These are phyloP conservation scores for Boletus huronensis DNA, from an alignment of 768 basidiomycete species.

Conservation along the genomic window DNA sequence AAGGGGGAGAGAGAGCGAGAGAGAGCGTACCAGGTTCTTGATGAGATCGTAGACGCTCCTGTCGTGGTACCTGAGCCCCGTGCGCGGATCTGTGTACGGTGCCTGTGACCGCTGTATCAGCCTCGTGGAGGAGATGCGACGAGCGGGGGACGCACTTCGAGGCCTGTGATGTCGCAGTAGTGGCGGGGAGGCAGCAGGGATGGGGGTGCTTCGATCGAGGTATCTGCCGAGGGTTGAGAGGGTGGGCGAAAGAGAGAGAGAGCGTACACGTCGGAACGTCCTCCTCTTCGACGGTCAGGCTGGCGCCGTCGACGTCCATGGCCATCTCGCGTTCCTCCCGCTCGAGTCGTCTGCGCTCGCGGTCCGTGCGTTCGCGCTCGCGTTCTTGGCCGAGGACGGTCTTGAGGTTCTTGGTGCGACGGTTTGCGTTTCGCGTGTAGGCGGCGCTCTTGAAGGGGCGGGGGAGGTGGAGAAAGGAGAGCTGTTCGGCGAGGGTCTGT, in stretches of 20 bases:
- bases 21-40: conserved; percentile 56
- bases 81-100: conserved; percentile 80
- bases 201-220: conserved; percentile 81
- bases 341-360: conserved; percentile 54
- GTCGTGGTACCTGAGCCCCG: conserved; percentile 78
- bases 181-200: conserved; percentile 72
- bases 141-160: conserved; percentile 51
- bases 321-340: conserved; percentile 38
- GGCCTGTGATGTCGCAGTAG: conserved; percentile 84
- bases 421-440: conserved; percentile 66
- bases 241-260: too few species aligned
- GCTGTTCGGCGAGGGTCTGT: conserved; percentile 68
- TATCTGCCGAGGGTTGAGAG: conserved; percentile 47
- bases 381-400: conserved; percentile 74
- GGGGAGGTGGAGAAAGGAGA: conserved; percentile 67
- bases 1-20: too few species aligned
- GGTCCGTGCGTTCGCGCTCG: conserved; percentile 67
- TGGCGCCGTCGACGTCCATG: conserved; percentile 56
- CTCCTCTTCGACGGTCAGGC: conserved; percentile 37
- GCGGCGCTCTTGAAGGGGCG: conserved; percentile 76
- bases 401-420: conserved; percentile 78
- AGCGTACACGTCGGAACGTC: conserved; percentile 70
- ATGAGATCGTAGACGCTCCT: conserved; percentile 84
- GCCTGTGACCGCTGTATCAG: too few species aligned
- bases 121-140: too few species aligned